phyloP scores from a whole-genome alignment of 202 grass and related monocot genomes.

The Setaria viridis region DNA sequence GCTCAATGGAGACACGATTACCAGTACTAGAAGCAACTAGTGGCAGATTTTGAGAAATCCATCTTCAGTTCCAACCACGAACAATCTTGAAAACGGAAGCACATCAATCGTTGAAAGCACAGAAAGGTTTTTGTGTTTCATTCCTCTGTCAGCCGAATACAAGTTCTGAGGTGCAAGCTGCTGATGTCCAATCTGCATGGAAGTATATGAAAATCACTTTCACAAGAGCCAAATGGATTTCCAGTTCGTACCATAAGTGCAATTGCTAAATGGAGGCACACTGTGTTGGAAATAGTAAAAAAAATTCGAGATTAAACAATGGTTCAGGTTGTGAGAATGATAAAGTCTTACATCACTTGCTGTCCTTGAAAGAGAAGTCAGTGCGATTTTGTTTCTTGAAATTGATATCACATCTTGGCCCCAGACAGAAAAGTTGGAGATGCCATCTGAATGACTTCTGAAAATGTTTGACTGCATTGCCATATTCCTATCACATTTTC shows the following conservation, averaged over 20 bases:
- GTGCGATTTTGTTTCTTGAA: constrained; percentile 87
- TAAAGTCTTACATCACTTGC: constrained; percentile 59
- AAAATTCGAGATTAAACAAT: not conserved
- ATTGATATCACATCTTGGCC: constrained; percentile 84
- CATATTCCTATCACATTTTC: constrained; percentile 62
- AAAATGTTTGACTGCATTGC: constrained; percentile 69
- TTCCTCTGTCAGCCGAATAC: constrained; percentile 69
- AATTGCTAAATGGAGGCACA: constrained; percentile 11
- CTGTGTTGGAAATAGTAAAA: constrained; percentile 36
- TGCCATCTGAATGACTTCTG: constrained; percentile 85
- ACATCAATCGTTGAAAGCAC: constrained; percentile 77
- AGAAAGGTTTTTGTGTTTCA: constrained; percentile 83
- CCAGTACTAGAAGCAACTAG: constrained; percentile 54
- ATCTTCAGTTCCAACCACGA: constrained; percentile 94
- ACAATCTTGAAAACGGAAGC: constrained; percentile 91
- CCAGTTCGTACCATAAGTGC: not conserved
- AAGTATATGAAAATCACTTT: constrained; percentile 27
- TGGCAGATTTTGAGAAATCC: constrained; percentile 95
- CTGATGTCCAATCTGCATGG: constrained; percentile 55
- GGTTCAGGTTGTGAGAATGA: constrained; percentile 2
- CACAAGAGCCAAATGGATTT: constrained; percentile 11
- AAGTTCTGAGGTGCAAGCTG: constrained; percentile 78
- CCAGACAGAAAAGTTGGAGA: constrained; percentile 78
- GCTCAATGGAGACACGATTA: constrained; percentile 23
- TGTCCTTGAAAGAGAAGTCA: constrained; percentile 70